Base-by-base conservation (phyloP, 352 stramenopile genomes). In the Albugo candida region DNA sequence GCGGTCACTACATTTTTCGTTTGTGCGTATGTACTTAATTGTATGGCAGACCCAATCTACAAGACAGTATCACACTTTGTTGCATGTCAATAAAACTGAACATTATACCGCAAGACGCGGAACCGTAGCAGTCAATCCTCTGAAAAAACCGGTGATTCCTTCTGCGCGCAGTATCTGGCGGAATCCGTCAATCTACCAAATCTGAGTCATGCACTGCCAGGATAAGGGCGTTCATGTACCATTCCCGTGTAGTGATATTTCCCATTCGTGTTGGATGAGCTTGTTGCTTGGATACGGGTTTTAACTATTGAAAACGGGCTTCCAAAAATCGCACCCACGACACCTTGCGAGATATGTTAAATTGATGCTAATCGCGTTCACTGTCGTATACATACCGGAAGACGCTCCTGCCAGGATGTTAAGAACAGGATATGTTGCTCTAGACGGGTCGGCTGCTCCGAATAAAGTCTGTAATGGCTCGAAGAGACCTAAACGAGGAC, bases 281-380 rank as follows among this genome's bases (percentile, higher is more conserved):
- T 87, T 17, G 75, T 72, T 0, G 78, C 78, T 52, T 92, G 78
- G 48, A 92, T 84, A 12, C 78, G 60, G 21, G 78, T 73, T 51
- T 92, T 92, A 6, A 92, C 67, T 19, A 92, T 63, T 56, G 82
- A 88, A 57, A 92, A 87, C 16, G 78, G 78, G 53, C 73, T 87
- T 20, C 78, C 78, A 48, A 85, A 63, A 41, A 69, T 68, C 13
- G 76, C 78, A 2, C 78, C 78, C 40, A 88, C 74, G 47, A 84
- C 66, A 13, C 74, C 74, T 71, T n/a, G 43, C n/a, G n/a, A n/a
- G n/a, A 53, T 18, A 35, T 10, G 14, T 14, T 5, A 24, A 3
- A n/a, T 38, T 5, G 39, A 17, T 2, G 17, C n/a, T 20, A 12
- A 27, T 5, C 36, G 47, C 8, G 13, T 36, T 16, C 8, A 40